These are phyloP conservation scores for Lactarius deliciosus DNA, from an alignment of 768 basidiomycete genomes.

Conservation along the genomic window DNA sequence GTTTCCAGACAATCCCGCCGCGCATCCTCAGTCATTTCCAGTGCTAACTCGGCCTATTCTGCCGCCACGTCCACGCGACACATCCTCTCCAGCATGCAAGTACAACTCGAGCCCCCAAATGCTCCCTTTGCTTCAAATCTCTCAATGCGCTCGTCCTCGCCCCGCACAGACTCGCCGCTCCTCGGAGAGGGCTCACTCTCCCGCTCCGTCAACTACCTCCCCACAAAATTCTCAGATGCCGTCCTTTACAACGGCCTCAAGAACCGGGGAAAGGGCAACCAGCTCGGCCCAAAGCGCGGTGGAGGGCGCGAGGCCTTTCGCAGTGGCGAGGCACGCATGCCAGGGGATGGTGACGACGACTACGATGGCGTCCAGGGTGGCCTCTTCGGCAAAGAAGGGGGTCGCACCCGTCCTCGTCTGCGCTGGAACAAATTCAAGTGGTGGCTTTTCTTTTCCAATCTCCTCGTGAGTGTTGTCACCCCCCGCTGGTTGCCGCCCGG, in stretches of 20 bases:
- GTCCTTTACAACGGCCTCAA: constrained; percentile 44
- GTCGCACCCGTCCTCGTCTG: constrained; percentile 44
- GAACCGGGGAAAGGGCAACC: constrained; percentile 41
- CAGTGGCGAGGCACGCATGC: constrained; percentile 41
- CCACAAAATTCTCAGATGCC: constrained; percentile 65
- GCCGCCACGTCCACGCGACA: constrained; percentile 49
- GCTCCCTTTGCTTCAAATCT: constrained; percentile 40
- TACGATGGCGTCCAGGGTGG: constrained; percentile 39
- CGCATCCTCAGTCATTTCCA: constrained; percentile 38
- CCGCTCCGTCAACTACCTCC: constrained; percentile 72
- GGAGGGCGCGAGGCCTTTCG: constrained; percentile 65
- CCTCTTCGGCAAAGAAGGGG: constrained; percentile 44
- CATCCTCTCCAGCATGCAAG: constrained; percentile 43
- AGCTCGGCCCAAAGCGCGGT: constrained; percentile 54
- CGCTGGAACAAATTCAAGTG: constrained; percentile 88
- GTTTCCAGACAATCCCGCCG: constrained; percentile 21
- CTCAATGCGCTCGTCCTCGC: constrained; percentile 33
- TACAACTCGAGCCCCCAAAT: constrained; percentile 42
- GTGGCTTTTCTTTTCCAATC: constrained; percentile 67
- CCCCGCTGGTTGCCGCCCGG: neutral
- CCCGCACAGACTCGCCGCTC: constrained; percentile 33
- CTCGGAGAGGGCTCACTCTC: constrained; percentile 35
- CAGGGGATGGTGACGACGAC: constrained; percentile 40
- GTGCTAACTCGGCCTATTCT: constrained; percentile 46
- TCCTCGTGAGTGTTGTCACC: constrained; percentile 42